Base-by-base conservation (phyloP, 1,284 basidiomycete species). In the Cystobasidium pallidum region DNA sequence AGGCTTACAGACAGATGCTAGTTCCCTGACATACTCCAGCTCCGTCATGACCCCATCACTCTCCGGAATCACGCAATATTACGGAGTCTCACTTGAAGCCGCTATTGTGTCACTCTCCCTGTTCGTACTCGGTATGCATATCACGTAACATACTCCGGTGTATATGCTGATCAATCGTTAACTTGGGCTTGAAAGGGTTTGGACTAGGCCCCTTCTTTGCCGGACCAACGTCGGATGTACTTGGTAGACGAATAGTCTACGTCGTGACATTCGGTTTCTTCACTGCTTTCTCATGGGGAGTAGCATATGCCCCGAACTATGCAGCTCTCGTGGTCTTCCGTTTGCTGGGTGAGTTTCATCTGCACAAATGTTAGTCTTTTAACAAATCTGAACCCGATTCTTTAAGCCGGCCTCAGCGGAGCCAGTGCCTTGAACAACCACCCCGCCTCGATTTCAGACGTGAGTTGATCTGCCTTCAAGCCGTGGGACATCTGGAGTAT, bases 391-490 rank as follows among this genome's bases (percentile, higher is more conserved):
- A 57, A 34, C 34, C 3, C 34, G 26, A n/a, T 15, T 26, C n/a
- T n/a, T 21, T 26, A 19, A 52, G 65, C 72, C 49, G 72, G 72
- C 10, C 32, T 67, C 1, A 62, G 55, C 32, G 72, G 64, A 13
- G 30, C 65, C 3, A 73, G 57, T 47, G 66, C 72, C 24, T 36
- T 67, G 30, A 68, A 63, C 36, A 73, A 65, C 41, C 57, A 62
- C 21, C 65, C 72, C 15, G 72, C 72, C 4, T 68, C 72, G 4
- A 55, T 68, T 24, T 63, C 68, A n/a, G 68, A 71, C 32, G 64
- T 66, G 26, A 55, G 64, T 26, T 24, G 26, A 26, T 17, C 49
- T 7, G 6, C 24, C 6, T 24, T 11, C 21, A 6, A 24, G 49
- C 26, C 24, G 43, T 19, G 36, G 6, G 13, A 6, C 6, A 13